These are phyloP conservation scores for Colletotrichum simmondsii DNA, from an alignment of 2,329 filamentous ascomycete genomes.

Conservation along the genomic window DNA sequence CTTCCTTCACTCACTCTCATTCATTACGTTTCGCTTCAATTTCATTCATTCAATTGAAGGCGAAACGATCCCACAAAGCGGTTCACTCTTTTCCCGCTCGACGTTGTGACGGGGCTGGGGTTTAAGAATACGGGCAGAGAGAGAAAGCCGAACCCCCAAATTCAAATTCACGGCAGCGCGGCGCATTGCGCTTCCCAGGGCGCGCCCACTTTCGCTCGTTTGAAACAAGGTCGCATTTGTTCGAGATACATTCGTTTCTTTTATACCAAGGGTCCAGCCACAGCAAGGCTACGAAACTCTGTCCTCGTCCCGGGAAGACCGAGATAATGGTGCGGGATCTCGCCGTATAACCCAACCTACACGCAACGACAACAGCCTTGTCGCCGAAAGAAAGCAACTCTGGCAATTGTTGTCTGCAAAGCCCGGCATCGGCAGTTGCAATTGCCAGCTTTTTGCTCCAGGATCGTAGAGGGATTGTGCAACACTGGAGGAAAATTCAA, in stretches of 20 bases:
- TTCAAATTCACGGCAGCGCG: conserved; percentile 3
- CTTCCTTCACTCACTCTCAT: neutral
- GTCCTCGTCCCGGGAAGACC: conserved; percentile 1
- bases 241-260: conserved; percentile 9
- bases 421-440: too few relatives aligned
- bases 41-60: conserved; percentile 11
- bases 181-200: conserved; percentile 9
- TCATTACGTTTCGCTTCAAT: conserved; percentile 13
- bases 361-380: neutral
- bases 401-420: neutral
- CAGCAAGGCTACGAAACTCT: neutral
- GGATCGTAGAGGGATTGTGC: neutral
- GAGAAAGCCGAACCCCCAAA: neutral
- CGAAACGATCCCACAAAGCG: neutral
- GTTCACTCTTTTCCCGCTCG: conserved; percentile 21
- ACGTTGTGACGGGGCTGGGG: neutral
- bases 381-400: neutral
- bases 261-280: neutral
- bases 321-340: conserved; percentile 19
- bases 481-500: neutral
- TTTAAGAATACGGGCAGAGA: neutral
- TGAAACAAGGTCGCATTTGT: conserved; percentile 7
- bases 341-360: conserved; percentile 1
- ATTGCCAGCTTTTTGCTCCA: too few relatives aligned
- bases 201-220: neutral